Evolutionary conservation across 2,329 filamentous ascomycete genomes (phyloP).

Genomic region (Zymoseptoria tritici): DNA sequence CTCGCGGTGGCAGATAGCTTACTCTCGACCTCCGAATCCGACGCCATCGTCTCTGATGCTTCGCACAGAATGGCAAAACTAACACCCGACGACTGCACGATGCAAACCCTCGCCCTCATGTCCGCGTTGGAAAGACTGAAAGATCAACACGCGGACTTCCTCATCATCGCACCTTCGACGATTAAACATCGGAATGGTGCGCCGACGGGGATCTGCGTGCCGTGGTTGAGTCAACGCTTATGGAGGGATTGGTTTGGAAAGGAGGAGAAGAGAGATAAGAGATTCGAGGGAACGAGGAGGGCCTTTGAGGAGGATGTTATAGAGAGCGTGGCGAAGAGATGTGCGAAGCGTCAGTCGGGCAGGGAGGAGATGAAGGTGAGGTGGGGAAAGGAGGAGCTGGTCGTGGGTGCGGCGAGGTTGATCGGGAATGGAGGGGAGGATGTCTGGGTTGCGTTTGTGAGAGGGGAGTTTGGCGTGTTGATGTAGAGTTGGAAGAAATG

Average conservation of each 20-base stretch:
- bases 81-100: conserved; percentile 13
- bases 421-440: background rate
- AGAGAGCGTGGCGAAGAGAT: conserved; percentile 11
- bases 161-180: conserved; percentile 18
- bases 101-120: conserved; percentile 19
- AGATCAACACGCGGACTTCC: conserved; percentile 19
- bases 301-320: conserved; percentile 14
- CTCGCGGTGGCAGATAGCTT: conserved; percentile 20
- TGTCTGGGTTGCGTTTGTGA: conserved; percentile 9
- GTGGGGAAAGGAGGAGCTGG: conserved; percentile 1
- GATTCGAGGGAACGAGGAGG: conserved; percentile 6
- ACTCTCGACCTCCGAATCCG: conserved; percentile 10
- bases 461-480: background rate
- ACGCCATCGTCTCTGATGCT: conserved; percentile 12
- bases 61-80: conserved; percentile 8
- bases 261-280: conserved; percentile 1
- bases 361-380: conserved; percentile 7
- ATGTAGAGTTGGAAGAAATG: background rate
- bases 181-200: conserved; percentile 15
- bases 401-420: conserved; percentile 4
- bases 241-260: conserved; percentile 18
- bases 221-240: conserved; percentile 17
- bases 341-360: conserved; percentile 2
- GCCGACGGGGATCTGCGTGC: conserved; percentile 15
- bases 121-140: conserved; percentile 19